Conservation (phyloP, 2,329 filamentous ascomycete species). For the Pseudogymnoascus sp. region DNA sequence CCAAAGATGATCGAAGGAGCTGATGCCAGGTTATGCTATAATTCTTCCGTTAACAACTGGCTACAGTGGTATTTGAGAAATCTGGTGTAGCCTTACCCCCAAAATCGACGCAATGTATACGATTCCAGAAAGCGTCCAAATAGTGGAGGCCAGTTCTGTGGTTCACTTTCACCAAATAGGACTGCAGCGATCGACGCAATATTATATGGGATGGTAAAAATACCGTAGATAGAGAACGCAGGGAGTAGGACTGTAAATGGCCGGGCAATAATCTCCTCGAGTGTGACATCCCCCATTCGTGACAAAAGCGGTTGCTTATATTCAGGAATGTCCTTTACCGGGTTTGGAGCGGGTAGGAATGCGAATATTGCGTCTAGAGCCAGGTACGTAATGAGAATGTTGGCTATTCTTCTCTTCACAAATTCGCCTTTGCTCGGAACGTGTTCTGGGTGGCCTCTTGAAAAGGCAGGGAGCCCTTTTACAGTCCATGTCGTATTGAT, state of each 20-base stretch:
- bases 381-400: background rate
- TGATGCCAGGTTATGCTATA: background rate
- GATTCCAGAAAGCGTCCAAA: background rate
- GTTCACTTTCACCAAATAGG: background rate
- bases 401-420: background rate
- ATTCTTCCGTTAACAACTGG: background rate
- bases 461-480: background rate
- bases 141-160: background rate
- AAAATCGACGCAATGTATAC: background rate
- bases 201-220: background rate
- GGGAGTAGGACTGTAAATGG: background rate
- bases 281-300: background rate
- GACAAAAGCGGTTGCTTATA: background rate
- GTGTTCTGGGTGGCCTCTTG: background rate
- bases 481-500: background rate
- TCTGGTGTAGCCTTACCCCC: background rate
- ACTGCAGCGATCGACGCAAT: background rate
- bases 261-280: background rate
- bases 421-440: background rate
- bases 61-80: background rate
- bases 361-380: background rate
- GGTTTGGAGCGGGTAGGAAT: background rate
- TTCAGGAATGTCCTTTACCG: background rate
- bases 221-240: background rate
- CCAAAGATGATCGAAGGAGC: constrained; percentile 1